These are phyloP conservation scores for Ogataea pini DNA, from an alignment of 805 yeast genomes.

Conservation along the genomic window DNA sequence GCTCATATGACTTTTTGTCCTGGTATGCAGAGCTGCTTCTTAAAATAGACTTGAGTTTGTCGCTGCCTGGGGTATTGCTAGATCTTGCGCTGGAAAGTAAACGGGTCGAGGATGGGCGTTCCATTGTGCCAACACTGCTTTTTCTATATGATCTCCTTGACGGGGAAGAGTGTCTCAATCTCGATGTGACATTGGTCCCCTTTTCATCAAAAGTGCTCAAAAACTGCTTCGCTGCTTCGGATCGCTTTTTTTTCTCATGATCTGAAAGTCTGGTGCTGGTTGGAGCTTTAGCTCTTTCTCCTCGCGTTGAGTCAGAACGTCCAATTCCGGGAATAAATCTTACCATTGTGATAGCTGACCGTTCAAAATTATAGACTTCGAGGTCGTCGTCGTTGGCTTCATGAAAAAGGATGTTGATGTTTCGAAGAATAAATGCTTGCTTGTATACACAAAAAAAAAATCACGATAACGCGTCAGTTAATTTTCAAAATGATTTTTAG, in stretches of 20 bases:
- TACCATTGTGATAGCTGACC: constrained; percentile 2
- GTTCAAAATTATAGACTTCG: background rate
- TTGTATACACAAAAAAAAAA: constrained; percentile 4
- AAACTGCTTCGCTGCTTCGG: constrained; percentile 18
- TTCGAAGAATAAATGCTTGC: background rate
- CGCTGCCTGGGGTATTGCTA: constrained; percentile 3
- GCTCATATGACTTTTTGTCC: constrained; percentile 26
- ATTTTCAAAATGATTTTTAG: constrained; percentile 1
- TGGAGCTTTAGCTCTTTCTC: constrained; percentile 22
- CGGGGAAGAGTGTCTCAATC: constrained; percentile 11
- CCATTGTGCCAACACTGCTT: background rate
- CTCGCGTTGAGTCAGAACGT: constrained; percentile 5
- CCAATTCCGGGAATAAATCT: constrained; percentile 10
- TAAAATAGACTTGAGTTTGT: constrained; percentile 18
- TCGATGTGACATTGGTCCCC: constrained; percentile 1
- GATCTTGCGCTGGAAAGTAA: constrained; percentile 2
- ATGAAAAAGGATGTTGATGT: background rate
- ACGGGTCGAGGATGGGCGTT: constrained; percentile 5
- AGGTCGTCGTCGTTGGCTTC: background rate
- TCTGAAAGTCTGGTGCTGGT: constrained; percentile 20
- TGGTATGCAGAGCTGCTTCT: constrained; percentile 8
- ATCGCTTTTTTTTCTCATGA: constrained; percentile 20
- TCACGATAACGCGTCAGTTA: constrained; percentile 14
- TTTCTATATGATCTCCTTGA: background rate
- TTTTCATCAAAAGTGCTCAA: constrained; percentile 7